These are phyloP conservation scores for Ceratobasidium sp. DNA, from an alignment of 1,284 basidiomycete genomes.

Conservation along the genomic window DNA sequence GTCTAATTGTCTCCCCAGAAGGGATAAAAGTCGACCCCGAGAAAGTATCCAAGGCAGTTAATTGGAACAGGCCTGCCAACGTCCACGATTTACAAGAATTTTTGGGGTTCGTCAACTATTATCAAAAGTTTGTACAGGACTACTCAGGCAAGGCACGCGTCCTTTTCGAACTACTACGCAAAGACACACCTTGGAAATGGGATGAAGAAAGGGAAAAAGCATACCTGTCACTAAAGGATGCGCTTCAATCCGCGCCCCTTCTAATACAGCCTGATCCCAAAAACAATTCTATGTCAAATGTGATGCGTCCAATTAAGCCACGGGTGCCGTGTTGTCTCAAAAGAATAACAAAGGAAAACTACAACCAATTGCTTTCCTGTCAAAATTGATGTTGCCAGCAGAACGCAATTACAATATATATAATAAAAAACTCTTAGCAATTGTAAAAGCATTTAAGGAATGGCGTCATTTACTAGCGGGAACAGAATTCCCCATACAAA, in stretches of 20 bases:
- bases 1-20: conserved; percentile 45
- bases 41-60: conserved; percentile 50
- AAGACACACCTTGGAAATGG: conserved; percentile 44
- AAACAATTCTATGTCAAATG: conserved; percentile 48
- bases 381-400: conserved; percentile 47
- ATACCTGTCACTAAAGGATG: conserved; percentile 48
- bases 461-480: conserved; percentile 58
- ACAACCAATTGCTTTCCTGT: conserved; percentile 51
- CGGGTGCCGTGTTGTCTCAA: conserved; percentile 50
- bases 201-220: conserved; percentile 40
- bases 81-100: conserved; percentile 52
- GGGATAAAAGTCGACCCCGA: conserved; percentile 49
- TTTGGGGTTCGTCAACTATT: no score
- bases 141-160: conserved; percentile 48
- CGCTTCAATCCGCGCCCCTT: background rate
- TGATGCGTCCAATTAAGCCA: conserved; percentile 52
- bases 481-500: conserved; percentile 46
- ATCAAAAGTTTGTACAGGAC: no score
- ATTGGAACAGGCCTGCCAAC: conserved; percentile 50
- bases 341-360: conserved; percentile 38
- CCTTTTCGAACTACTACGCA: conserved; percentile 47
- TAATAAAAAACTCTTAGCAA: conserved; percentile 61
- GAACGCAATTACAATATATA: conserved; percentile 55
- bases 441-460: conserved; percentile 55
- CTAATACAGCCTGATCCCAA: conserved; percentile 42